Base-by-base conservation (phyloP, 805 yeast genomes). In the Starmerella stigmatis region DNA sequence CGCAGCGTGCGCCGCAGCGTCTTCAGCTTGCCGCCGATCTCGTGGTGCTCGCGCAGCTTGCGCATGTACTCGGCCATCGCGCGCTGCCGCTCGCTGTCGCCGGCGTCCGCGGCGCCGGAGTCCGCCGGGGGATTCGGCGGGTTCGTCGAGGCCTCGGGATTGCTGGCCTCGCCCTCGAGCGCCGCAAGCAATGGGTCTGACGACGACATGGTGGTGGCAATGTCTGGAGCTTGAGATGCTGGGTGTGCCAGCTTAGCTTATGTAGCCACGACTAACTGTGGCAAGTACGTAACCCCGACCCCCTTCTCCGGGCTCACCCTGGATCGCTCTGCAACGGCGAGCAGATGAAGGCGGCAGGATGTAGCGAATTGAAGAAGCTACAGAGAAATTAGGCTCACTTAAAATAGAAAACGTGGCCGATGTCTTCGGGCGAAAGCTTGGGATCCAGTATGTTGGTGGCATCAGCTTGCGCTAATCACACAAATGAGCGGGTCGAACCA, bases 1-100 rank as follows among this genome's bases (percentile, higher is more conserved):
- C 86, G 79, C 68, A 92, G 83, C 52, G 80, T 76, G 59, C 83
- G 67, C 54, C 98, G 76, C 50, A 88, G 71, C 34, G 79, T 86
- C 63, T 86, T 89, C 58, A 92, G 72, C 58, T 86, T 78, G 35
- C 94, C 84, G 61, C 89, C 96, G 84, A 94, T 86, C 59, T 86
- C 84, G 60, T 94, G 77, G 65, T 92, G 98, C 58, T 92, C 96
- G 57, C 83, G 70, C 58, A 92, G 72, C 65, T 86, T 88, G 62
- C 79, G 79, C 63, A 86, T 86, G 64, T 85, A 83, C 50, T 78
- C 81, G 30, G 72, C 68, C 50, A 92, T 65, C 13, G 96, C 94
- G 54, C 76, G 74, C 50, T 79, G 80, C 56, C 94, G 78, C 55
- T 81, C 94, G 6, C 76, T 76, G 50, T 81, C 85, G 31, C 66